Evolutionary conservation across 2,329 filamentous ascomycete species (phyloP).

Genomic region (Parastagonospora nodorum): DNA sequence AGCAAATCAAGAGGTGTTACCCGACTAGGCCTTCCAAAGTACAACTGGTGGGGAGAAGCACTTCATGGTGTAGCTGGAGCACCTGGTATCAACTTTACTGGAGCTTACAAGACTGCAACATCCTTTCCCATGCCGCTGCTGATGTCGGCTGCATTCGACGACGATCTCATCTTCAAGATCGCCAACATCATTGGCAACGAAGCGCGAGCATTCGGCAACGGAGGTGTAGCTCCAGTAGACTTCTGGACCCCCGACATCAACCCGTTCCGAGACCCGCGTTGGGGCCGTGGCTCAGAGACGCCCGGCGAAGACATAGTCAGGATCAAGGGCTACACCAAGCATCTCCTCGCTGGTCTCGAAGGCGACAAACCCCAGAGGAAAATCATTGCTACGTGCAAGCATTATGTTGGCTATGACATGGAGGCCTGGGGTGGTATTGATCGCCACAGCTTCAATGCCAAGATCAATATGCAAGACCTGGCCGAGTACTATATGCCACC

Average conservation of each 20-base stretch:
- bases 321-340: constrained; percentile 52
- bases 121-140: constrained; percentile 69
- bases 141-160: constrained; percentile 67
- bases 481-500: constrained; percentile 70
- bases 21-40: constrained; percentile 62
- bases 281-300: constrained; percentile 64
- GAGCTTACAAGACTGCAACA: constrained; percentile 64
- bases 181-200: constrained; percentile 64
- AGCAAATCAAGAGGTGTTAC: constrained; percentile 57
- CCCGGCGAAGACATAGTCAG: constrained; percentile 62
- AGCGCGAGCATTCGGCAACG: constrained; percentile 69
- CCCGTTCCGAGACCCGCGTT: constrained; percentile 66
- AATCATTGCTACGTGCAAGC: constrained; percentile 55
- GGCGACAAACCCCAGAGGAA: constrained; percentile 25
- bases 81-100: constrained; percentile 61
- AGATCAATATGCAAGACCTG: constrained; percentile 65
- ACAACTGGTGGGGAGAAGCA: constrained; percentile 61
- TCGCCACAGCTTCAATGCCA: constrained; percentile 59
- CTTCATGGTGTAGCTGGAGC: constrained; percentile 65
- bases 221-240: constrained; percentile 57
- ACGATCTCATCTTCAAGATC: constrained; percentile 63
- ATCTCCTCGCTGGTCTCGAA: constrained; percentile 34
- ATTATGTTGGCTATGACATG: constrained; percentile 46
- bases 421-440: constrained; percentile 35
- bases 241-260: constrained; percentile 73